A percentile compares a stretch with the other conserved stretches of the same genome.
These are phyloP conservation scores for Botrytis fabae DNA, from an alignment of 2,329 filamentous ascomycete genomes.

Conservation along the genomic window DNA sequence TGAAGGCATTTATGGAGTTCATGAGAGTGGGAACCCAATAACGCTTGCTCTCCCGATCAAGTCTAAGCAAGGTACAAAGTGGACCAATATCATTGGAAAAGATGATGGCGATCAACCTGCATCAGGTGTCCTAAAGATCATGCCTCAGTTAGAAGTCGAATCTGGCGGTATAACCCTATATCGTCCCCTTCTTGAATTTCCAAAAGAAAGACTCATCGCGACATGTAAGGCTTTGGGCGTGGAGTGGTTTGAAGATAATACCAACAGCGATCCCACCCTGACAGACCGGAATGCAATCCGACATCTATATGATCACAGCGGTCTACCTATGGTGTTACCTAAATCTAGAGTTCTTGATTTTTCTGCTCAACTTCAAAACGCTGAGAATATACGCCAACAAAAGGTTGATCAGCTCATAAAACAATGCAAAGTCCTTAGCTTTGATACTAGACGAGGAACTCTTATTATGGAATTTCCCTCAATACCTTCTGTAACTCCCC, in stretches of 20 bases:
- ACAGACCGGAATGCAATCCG: conserved; percentile 82
- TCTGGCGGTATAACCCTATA: conserved; percentile 65
- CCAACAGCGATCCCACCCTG: conserved; percentile 74
- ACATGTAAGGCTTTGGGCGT: conserved; percentile 70
- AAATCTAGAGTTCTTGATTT: conserved; percentile 64
- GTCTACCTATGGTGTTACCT: conserved; percentile 69
- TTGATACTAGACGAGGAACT: conserved; percentile 41
- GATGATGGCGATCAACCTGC: neutral
- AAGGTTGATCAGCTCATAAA: conserved; percentile 57
- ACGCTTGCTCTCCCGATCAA: neutral
- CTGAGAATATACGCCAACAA: conserved; percentile 47
- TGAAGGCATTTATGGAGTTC: conserved; percentile 68
- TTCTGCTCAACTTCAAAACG: conserved; percentile 51
- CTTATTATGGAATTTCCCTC: conserved; percentile 33
- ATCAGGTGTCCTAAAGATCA: neutral
- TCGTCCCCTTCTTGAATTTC: conserved; percentile 68
- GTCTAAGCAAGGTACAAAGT: neutral
- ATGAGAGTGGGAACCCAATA: conserved; percentile 57
- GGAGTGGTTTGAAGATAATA: conserved; percentile 80
- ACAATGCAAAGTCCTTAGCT: conserved; percentile 44
- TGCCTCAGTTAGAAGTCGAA: conserved; percentile 44
- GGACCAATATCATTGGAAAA: neutral
- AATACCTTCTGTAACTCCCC: neutral
- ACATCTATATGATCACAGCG: conserved; percentile 57
- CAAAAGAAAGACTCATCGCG: conserved; percentile 70